A percentile compares a stretch with the other conserved stretches of the same genome.
Conservation (phyloP, 2,329 filamentous ascomycete genomes). For the Fusarium annulatum region DNA sequence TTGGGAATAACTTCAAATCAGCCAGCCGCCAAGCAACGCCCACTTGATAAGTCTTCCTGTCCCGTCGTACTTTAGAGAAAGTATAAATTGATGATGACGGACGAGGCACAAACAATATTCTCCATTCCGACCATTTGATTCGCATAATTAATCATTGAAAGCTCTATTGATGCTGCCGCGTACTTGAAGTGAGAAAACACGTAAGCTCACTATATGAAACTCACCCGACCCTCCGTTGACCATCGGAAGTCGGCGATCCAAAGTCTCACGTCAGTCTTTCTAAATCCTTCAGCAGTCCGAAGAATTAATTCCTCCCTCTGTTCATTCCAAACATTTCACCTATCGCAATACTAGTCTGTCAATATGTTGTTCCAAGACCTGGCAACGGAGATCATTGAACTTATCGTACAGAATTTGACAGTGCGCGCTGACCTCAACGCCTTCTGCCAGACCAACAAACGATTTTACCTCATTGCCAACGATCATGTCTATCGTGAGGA, state of each 20-base stretch:
- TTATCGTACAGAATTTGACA: background rate
- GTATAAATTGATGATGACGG: rapidly evolving
- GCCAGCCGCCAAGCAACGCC: background rate
- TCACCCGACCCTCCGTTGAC: background rate
- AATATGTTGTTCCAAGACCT: constrained; percentile 2
- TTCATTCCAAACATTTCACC: rapidly evolving
- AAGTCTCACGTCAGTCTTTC: constrained; percentile 6
- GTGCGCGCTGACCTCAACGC: background rate
- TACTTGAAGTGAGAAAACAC: background rate
- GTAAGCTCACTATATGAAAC: background rate
- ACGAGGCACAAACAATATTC: rapidly evolving
- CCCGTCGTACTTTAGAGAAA: rapidly evolving
- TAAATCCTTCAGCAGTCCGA: background rate
- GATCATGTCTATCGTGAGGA: background rate
- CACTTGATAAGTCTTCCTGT: background rate
- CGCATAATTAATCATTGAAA: rapidly evolving
- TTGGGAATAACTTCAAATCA: background rate
- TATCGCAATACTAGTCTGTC: rapidly evolving
- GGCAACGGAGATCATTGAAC: constrained; percentile 7
- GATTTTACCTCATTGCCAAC: background rate
- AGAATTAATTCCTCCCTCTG: rapidly evolving
- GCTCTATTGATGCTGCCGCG: too few relatives aligned
- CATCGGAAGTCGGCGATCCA: background rate
- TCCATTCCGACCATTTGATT: rapidly evolving
- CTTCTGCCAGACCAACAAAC: background rate